phyloP scores from a whole-genome alignment of 2,329 filamentous ascomycete genomes.

The Ophiocordyceps robertsii region DNA sequence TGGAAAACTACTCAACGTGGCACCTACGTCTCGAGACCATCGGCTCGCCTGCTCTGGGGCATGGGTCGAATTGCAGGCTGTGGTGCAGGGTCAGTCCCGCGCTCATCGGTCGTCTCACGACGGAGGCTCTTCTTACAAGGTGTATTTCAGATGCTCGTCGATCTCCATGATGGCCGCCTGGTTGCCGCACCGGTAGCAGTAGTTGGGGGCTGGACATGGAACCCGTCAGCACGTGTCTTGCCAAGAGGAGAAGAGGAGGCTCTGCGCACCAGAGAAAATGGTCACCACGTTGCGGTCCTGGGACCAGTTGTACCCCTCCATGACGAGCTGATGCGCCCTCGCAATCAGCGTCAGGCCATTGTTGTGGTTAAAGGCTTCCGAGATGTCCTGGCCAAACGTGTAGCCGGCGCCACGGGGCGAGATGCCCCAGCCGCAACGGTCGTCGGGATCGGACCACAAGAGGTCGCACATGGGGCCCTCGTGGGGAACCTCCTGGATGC shows the following conservation, averaged over 20 bases:
- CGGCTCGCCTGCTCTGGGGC: slow-evolving; percentile 90
- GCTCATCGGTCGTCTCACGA: background rate
- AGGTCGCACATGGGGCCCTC: slow-evolving; percentile 98
- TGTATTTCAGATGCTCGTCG: slow-evolving; percentile 98
- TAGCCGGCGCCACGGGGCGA: slow-evolving; percentile 89
- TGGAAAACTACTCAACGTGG: background rate
- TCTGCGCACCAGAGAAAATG: slow-evolving; percentile 73
- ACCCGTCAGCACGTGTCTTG: slow-evolving; percentile 3
- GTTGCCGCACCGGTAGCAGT: slow-evolving; percentile 98
- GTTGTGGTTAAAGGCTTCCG: slow-evolving; percentile 98
- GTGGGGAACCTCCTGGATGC: slow-evolving; percentile 96
- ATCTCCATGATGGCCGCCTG: slow-evolving; percentile 99
- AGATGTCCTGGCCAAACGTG: slow-evolving; percentile 94
- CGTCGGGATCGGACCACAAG: slow-evolving; percentile 95
- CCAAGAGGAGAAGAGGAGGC: slow-evolving; percentile 9
- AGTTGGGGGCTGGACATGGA: slow-evolving; percentile 54
- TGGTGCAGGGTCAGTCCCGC: slow-evolving; percentile 2
- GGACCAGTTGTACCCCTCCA: slow-evolving; percentile 99
- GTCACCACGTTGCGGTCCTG: slow-evolving; percentile 97
- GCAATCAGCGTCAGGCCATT: slow-evolving; percentile 94
- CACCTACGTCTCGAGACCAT: slow-evolving; percentile 86
- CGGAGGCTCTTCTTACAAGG: slow-evolving; percentile 59
- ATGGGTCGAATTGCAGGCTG: slow-evolving; percentile 98
- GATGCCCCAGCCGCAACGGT: slow-evolving; percentile 92
- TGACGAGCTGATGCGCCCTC: slow-evolving; percentile 92